Percentiles rank a stretch among this genome's conserved stretches.
Evolutionary conservation across 352 stramenopile genomes (phyloP).

Genomic region (Phytopythium chamaehyphon): DNA sequence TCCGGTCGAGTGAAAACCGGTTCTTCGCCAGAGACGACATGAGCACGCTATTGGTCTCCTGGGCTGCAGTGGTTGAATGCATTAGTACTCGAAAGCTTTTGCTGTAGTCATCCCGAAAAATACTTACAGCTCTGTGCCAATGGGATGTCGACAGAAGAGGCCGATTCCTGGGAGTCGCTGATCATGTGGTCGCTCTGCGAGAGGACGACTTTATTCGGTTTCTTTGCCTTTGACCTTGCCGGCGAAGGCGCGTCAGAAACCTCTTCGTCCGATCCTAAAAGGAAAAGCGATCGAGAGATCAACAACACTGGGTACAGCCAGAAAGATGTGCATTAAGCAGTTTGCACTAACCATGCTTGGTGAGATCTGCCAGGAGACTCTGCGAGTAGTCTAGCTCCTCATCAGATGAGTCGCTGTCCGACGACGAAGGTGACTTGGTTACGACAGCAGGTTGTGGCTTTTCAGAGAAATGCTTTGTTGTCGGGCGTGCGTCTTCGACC

Average conservation of each 20-base stretch:
- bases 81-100: not conserved
- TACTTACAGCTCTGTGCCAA: slow-evolving; percentile 48
- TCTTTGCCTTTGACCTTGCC: slow-evolving; percentile 26
- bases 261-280: slow-evolving; percentile 26
- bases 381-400: slow-evolving; percentile 74
- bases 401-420: slow-evolving; percentile 38
- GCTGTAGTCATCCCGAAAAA: not conserved
- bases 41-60: slow-evolving; percentile 65
- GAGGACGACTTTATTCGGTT: slow-evolving; percentile 21
- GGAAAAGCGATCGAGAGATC: not conserved
- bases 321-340: slow-evolving; percentile 7
- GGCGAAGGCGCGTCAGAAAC: slow-evolving; percentile 1
- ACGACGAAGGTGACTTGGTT: slow-evolving; percentile 16
- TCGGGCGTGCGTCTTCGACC: slow-evolving; percentile 8
- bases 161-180: slow-evolving; percentile 37
- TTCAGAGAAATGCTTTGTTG: slow-evolving; percentile 1
- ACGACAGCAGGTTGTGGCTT: slow-evolving; percentile 16
- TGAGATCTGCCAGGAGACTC: slow-evolving; percentile 69
- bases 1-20: slow-evolving; percentile 70
- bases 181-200: slow-evolving; percentile 14
- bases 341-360: slow-evolving; percentile 49
- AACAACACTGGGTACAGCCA: not conserved
- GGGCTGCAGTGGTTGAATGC: slow-evolving; percentile 15
- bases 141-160: slow-evolving; percentile 6
- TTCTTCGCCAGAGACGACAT: slow-evolving; percentile 56